These are phyloP conservation scores for Dunaliella primolecta DNA, from an alignment of 139 green algal species.

Conservation along the genomic window DNA sequence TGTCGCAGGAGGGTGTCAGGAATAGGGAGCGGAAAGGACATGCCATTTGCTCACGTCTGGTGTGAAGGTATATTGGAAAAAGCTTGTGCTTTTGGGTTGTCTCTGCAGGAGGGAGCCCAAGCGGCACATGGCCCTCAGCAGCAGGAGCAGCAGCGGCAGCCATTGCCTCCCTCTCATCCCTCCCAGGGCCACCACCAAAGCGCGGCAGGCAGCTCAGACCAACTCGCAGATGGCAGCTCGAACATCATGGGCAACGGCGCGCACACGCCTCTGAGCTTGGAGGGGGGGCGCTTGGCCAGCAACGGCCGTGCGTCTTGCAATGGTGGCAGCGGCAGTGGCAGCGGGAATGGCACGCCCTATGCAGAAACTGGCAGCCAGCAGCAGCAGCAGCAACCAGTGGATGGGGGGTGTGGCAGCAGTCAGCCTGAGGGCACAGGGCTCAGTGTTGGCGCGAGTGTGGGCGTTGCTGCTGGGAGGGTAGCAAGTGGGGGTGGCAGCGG, in stretches of 20 bases:
- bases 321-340: conserved; percentile 3
- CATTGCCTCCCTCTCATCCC: too few relatives aligned
- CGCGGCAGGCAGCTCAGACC: background rate
- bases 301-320: background rate
- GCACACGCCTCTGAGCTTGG: background rate
- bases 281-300: background rate
- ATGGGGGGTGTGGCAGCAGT: background rate
- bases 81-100: too few relatives aligned
- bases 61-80: too few relatives aligned
- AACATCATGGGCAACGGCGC: background rate
- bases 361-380: background rate
- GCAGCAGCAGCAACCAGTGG: too few relatives aligned
- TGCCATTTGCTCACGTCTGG: too few relatives aligned
- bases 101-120: background rate
- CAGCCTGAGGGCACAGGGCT: background rate
- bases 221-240: background rate
- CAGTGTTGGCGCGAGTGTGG: background rate
- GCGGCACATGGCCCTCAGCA: background rate
- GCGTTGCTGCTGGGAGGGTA: background rate
- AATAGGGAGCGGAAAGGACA: too few relatives aligned
- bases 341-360: background rate
- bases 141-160: too few relatives aligned
- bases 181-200: background rate
- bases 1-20: too few relatives aligned
- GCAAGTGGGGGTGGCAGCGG: background rate